A percentile compares a stretch with the other conserved stretches of the same genome.
phyloP scores from a whole-genome alignment of 2,329 filamentous ascomycete species.

The Aspergillus persii region DNA sequence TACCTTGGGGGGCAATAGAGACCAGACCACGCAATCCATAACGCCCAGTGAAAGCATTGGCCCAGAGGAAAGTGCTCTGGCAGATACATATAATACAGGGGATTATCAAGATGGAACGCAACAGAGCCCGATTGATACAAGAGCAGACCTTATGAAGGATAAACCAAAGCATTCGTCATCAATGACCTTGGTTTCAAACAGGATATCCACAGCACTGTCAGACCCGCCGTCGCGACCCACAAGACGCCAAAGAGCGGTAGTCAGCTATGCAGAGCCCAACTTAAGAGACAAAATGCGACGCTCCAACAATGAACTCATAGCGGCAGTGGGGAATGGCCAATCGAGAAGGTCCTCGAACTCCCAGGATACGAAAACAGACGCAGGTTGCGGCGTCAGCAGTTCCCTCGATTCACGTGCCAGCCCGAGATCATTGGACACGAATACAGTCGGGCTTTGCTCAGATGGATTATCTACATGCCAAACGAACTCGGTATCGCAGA shows the following conservation, averaged over 20 bases:
- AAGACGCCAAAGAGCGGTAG: slow-evolving; percentile 63
- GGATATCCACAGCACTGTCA: slow-evolving; percentile 31
- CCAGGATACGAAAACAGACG: slow-evolving; percentile 42
- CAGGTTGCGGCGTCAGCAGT: slow-evolving; percentile 26
- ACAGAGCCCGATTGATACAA: neutral
- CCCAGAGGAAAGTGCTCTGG: neutral
- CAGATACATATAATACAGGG: neutral
- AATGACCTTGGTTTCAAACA: neutral
- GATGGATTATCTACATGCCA: slow-evolving; percentile 16
- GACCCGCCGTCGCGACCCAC: slow-evolving; percentile 61
- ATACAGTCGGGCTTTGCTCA: slow-evolving; percentile 13
- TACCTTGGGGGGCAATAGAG: neutral
- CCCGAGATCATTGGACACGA: slow-evolving; percentile 18
- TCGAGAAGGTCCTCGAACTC: slow-evolving; percentile 48
- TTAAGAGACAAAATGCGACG: slow-evolving; percentile 80
- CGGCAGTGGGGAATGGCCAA: slow-evolving; percentile 64
- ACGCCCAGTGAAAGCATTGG: neutral
- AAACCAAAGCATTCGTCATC: neutral
- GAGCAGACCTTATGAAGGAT: neutral
- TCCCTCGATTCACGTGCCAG: neutral
- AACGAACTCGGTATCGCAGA: slow-evolving; percentile 27
- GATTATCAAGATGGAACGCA: neutral
- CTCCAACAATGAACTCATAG: slow-evolving; percentile 71
- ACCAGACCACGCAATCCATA: neutral
- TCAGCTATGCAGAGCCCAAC: slow-evolving; percentile 82